Percentiles rank a stretch among this genome's conserved stretches.
Conservation (phyloP, 495 filamentous ascomycete genomes). For the Podospora bellae-mahoneyi region DNA sequence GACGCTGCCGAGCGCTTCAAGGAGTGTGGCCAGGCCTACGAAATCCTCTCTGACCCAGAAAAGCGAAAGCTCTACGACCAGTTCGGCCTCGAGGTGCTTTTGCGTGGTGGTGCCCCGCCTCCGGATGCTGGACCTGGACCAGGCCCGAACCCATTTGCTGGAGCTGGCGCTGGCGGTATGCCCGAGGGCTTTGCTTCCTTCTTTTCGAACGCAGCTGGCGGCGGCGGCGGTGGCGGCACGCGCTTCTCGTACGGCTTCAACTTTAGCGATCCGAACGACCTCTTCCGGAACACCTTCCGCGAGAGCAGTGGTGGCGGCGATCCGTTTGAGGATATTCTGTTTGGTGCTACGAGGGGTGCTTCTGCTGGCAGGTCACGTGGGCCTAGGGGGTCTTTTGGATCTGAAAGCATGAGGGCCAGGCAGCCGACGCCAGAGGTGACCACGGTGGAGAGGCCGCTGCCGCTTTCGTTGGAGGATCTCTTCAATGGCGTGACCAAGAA, state of each 20-base stretch:
- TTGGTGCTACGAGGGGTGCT: slow-evolving; percentile 31
- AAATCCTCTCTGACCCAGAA: slow-evolving; percentile 95
- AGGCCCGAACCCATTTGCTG: slow-evolving; percentile 49
- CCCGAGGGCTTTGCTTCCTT: slow-evolving; percentile 30
- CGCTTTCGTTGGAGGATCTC: slow-evolving; percentile 80
- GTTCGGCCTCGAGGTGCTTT: slow-evolving; percentile 87
- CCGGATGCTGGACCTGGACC: slow-evolving; percentile 49
- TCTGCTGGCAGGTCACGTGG: slow-evolving; percentile 33
- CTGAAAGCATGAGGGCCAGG: slow-evolving; percentile 46
- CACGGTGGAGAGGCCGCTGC: slow-evolving; percentile 79
- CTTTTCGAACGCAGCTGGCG: slow-evolving; percentile 20
- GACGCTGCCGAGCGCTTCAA: slow-evolving; percentile 85
- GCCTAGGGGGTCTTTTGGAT: slow-evolving; percentile 41
- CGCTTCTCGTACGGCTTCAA: slow-evolving; percentile 71
- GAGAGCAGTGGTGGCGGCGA: slow-evolving; percentile 49
- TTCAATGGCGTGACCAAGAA: slow-evolving; percentile 85
- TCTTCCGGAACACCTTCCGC: slow-evolving; percentile 78
- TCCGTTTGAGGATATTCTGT: slow-evolving; percentile 33
- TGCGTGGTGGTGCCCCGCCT: slow-evolving; percentile 76
- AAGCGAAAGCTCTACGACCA: slow-evolving; percentile 96
- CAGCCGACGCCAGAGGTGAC: slow-evolving; percentile 79
- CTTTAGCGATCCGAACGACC: slow-evolving; percentile 77
- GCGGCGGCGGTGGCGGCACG: slow-evolving; percentile 37
- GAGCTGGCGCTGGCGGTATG: slow-evolving; percentile 41
- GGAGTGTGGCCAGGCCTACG: slow-evolving; percentile 94